Base-by-base conservation (phyloP, 1,139 yeast species). In the Debaryomyces subglobosus region DNA sequence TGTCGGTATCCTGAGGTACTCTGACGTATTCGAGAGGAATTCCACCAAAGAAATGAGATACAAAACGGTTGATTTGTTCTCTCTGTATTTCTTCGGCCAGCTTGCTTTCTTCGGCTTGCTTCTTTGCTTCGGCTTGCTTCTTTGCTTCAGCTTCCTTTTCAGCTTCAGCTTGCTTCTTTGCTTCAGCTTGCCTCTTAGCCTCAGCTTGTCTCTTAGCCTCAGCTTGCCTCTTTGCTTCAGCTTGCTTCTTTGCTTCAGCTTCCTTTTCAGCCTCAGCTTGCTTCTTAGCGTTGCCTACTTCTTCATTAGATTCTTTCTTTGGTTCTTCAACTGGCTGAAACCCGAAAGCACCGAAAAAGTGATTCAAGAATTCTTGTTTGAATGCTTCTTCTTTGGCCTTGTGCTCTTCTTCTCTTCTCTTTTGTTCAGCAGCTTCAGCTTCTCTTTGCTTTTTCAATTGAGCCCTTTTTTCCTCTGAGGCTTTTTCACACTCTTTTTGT, bases 281-380 rank as follows among this genome's bases (percentile, higher is more conserved):
- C 32, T 46, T 16, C 32, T 30, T 45, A 36, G 18, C n/a, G 10
- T 12, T 35, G 7, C 16, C 29, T 21, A 21, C 8, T 21, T 33
- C 36, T 7, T 16, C 23, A 4, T 32, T 20, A 16, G 27, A 41
- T 9, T 35, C 24, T 29, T 37, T 33, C 20, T 30, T 9, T 23
- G 44, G 3, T 30, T 30, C 10, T 4, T 32, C 35, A 20, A 10
- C 12, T 20, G 25, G 23, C 39, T 38, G 49, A 15, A 45, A 24
- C 21, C 45, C 47, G 21, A 40, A 30, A 24, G 44, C 34, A 16
- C 54, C 63, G 43, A 64, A 61, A 30, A 64, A 55, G 42, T 59
- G 64, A 21, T 55, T 52, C 23, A 64, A 52, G 51, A 61, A 58
- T 42, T 62, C 60, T 51, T 59, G 60, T 49, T 20, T 21, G 48